Base-by-base conservation (phyloP, 495 filamentous ascomycete species). In the Chlorociboria aeruginascens region DNA sequence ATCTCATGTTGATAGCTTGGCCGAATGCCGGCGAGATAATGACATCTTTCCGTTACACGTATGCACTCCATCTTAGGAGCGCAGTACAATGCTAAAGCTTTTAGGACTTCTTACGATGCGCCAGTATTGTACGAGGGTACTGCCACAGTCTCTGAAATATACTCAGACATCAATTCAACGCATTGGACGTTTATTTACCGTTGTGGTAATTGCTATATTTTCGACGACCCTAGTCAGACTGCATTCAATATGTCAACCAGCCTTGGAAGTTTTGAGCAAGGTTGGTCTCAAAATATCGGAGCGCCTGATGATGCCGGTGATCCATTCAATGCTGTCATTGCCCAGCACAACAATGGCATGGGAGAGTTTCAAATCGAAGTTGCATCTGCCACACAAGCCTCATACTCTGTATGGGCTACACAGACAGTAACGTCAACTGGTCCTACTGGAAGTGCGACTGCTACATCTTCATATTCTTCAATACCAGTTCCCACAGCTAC, bases 171-270 rank as follows among this genome's bases (percentile, higher is more conserved):
- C 48, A 79, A 73, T 54, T 60, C 67, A 38, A 65, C 63, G 34
- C 51, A 67, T 54, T 85, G 72, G 57, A 70, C 71, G 43, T 58
- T 80, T 14, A 69, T 81, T 29, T 83, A 79, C 61, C 68, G 74
- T 17, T 85, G 81, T 66, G 63, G 77, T 55, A 66, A 73, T 58
- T 85, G 81, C 62, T 67, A 77, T 33, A 61, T 62, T 2, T 83
- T 79, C 76, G 62, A 70, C 59, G 68, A 75, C 13, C 66, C 66
- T 32, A 67, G 69, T 12, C 70, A 59, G 37, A 40, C 47, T 58
- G 66, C 54, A 54, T 74, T 58, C 61, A 66, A 49, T 60, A 73
- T 42, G 58, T 65, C 12, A 47, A 65, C 45, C 46, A 73, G n/a
- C 28, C 43, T 34, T 7, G 67, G 66, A 1, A 48, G 56, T 11